Evolutionary conservation across 805 yeast genomes (phyloP).

Genomic region (Priceomyces carsonii): DNA sequence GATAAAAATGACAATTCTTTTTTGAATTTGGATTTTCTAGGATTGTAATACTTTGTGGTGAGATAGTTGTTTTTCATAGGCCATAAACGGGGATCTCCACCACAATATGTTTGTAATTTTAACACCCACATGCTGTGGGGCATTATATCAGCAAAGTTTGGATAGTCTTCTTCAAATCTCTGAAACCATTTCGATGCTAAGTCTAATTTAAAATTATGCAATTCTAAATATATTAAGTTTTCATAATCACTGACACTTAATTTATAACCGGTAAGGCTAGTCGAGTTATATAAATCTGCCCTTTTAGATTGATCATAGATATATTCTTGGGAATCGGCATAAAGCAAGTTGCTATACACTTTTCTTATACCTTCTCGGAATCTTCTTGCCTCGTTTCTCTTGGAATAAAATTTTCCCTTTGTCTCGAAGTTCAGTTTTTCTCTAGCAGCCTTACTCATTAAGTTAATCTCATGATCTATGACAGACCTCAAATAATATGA

Average conservation of each 20-base stretch:
- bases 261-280: constrained; percentile 12
- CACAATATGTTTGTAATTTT: constrained; percentile 30
- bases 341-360: constrained; percentile 26
- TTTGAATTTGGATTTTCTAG: constrained; percentile 19
- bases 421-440: constrained; percentile 7
- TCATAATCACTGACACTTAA: constrained; percentile 34
- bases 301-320: constrained; percentile 21
- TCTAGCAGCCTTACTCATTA: constrained; percentile 13
- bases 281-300: constrained; percentile 15
- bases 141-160: constrained; percentile 18
- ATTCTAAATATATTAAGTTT: constrained; percentile 37
- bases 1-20: constrained; percentile 20
- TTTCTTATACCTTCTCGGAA: constrained; percentile 21
- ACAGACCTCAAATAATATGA: constrained; percentile 18
- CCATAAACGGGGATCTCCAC: constrained; percentile 38
- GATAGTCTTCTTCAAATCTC: constrained; percentile 27
- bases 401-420: constrained; percentile 4
- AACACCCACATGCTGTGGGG: constrained; percentile 36
- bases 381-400: constrained; percentile 11
- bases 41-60: constrained; percentile 14
- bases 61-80: constrained; percentile 19
- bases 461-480: constrained; percentile 18
- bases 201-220: constrained; percentile 36
- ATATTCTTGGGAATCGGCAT: constrained; percentile 11
- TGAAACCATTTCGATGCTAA: constrained; percentile 42